These are phyloP conservation scores for Rhodosporidiobolus odoratus DNA, from an alignment of 768 basidiomycete genomes.

Conservation along the genomic window DNA sequence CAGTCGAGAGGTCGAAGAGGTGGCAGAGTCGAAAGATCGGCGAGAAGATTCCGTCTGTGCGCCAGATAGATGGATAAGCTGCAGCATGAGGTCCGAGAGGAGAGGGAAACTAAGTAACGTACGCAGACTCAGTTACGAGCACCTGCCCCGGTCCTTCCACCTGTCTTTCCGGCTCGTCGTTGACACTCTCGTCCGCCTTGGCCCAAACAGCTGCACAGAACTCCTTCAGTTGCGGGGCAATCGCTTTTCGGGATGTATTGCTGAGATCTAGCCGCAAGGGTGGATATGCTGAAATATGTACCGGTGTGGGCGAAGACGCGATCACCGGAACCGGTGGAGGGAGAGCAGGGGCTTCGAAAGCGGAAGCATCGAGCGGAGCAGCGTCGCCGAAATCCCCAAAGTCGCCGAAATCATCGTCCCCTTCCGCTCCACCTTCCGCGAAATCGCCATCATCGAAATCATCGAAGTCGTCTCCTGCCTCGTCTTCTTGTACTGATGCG, in stretches of 20 bases:
- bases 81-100: background rate
- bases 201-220: constrained; percentile 17
- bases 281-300: constrained; percentile 2
- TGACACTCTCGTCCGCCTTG: background rate
- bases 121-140: constrained; percentile 26
- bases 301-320: background rate
- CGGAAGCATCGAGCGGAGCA: constrained; percentile 20
- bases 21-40: constrained; percentile 15
- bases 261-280: constrained; percentile 19
- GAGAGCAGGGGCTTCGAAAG: background rate
- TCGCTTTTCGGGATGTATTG: background rate
- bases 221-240: constrained; percentile 19
- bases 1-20: constrained; percentile 34
- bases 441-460: background rate
- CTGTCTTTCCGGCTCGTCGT: constrained; percentile 34
- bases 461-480: background rate
- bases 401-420: constrained; percentile 32
- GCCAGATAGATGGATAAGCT: background rate
- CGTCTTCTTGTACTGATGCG: background rate
- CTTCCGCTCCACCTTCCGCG: background rate
- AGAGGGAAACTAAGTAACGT: background rate
- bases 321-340: background rate
- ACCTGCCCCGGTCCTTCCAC: constrained; percentile 30
- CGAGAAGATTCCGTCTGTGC: constrained; percentile 11
- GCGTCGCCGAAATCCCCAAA: constrained; percentile 33